Percentiles rank a stretch among this genome's conserved stretches.
Evolutionary conservation across 1,139 yeast genomes (phyloP).

Genomic region (Yamadazyma kanchanaburiensis): DNA sequence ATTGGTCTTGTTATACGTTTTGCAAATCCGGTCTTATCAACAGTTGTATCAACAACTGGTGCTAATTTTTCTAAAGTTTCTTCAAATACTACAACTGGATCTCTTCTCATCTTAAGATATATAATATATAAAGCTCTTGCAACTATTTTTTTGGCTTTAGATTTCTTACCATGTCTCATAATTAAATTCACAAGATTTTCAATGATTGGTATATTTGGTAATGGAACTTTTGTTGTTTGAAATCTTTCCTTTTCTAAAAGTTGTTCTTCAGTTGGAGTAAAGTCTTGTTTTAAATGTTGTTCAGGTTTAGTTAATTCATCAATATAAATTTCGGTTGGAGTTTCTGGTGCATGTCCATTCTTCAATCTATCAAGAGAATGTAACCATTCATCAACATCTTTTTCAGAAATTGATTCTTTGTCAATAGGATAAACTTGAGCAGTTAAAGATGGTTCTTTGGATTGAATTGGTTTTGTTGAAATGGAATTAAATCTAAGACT

Average conservation of each 20-base stretch:
- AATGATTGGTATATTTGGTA: constrained; percentile 63
- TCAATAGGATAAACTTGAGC: constrained; percentile 40
- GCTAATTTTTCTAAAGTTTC: constrained; percentile 78
- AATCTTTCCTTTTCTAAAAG: constrained; percentile 49
- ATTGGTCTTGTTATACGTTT: constrained; percentile 78
- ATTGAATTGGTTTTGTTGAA: constrained; percentile 1
- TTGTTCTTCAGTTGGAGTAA: constrained; percentile 62
- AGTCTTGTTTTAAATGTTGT: constrained; percentile 34
- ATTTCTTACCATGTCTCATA: constrained; percentile 91
- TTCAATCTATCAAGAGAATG: constrained; percentile 57
- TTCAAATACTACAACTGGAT: constrained; percentile 75
- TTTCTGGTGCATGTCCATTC: constrained; percentile 23
- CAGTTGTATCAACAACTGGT: constrained; percentile 77
- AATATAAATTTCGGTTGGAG: constrained; percentile 45
- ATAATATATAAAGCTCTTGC: constrained; percentile 80
- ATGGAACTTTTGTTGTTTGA: constrained; percentile 56
- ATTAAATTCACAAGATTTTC: constrained; percentile 79
- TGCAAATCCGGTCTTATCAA: constrained; percentile 82
- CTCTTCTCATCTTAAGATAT: constrained; percentile 63
- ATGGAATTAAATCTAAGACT: constrained; percentile 1
- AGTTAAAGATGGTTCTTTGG: constrained; percentile 18
- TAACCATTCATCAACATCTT: constrained; percentile 66
- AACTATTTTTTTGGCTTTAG: constrained; percentile 71
- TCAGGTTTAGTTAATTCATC: constrained; percentile 34
- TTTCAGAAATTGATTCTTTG: constrained; percentile 42